A percentile compares a stretch with the other conserved stretches of the same genome.
Conservation (phyloP, 192 early-diverging fungal genomes). For the Backusella westeae region DNA sequence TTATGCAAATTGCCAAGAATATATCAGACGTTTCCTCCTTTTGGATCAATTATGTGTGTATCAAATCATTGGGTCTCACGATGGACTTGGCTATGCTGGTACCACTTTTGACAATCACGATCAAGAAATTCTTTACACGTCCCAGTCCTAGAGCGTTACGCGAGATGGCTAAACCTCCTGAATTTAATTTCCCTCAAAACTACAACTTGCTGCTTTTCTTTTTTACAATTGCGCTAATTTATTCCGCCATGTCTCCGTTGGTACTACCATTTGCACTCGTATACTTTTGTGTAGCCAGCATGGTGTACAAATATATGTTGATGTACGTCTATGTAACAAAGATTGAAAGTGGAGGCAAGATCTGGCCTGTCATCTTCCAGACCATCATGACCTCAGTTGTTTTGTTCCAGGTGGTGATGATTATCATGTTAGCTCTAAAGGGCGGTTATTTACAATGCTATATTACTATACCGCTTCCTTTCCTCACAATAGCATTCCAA, state of each 20-base stretch:
- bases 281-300: conserved; percentile 60
- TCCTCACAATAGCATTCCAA: conserved; percentile 55
- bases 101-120: conserved; percentile 45
- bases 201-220: conserved; percentile 71
- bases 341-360: conserved; percentile 69
- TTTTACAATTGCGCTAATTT: conserved; percentile 71
- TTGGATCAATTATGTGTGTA: conserved; percentile 77
- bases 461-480: conserved; percentile 61
- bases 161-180: conserved; percentile 62
- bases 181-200: conserved; percentile 69
- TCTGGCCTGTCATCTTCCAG: conserved; percentile 72
- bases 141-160: conserved; percentile 69
- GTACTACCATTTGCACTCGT: conserved; percentile 65
- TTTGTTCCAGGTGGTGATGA: conserved; percentile 68
- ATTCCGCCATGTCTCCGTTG: conserved; percentile 69
- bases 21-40: conserved; percentile 59
- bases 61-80: conserved; percentile 60
- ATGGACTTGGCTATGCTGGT: conserved; percentile 71
- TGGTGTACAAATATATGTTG: conserved; percentile 72
- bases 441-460: conserved; percentile 41
- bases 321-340: conserved; percentile 75
- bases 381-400: conserved; percentile 59
- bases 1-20: conserved; percentile 32
- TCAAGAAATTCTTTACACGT: conserved; percentile 53
- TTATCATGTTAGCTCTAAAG: conserved; percentile 57